Evolutionary conservation across 805 yeast genomes (phyloP), one percentile per base, ranked within the genome.

Genomic region (Pichia californica): DNA sequence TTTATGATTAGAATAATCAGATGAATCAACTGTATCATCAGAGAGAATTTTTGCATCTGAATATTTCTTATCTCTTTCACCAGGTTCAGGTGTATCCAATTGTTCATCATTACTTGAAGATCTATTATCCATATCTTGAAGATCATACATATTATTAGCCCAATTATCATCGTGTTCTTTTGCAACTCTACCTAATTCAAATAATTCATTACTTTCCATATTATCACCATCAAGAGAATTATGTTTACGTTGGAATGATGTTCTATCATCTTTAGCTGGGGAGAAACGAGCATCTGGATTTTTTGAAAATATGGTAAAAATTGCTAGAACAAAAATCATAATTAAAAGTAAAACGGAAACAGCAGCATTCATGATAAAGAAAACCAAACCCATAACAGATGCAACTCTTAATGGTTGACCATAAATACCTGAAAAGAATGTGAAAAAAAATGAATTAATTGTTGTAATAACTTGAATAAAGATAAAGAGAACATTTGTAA

Each of bases 361-460:
- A 5, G 91, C 94, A 7, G 96, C 96, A 61, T 89, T 89, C 61
- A 89, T 62, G 44, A 89, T 73, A 62, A 89, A 89, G 66, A 86
- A 89, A 2, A 89, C 72, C 79, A 95, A 83, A 1, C 94, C 97
- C 95, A 89, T 86, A 44, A 89, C 77, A 1, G 95, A 81, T 13
- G 81, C 69, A 11, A 86, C 96, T 8, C 77, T 74, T 18, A 79
- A 81, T 8, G 87, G 81, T 66, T 88, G 96, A 40, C 82, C 80
- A 65, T 85, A 88, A 49, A 89, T 67, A 56, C 83, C 81, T 4
- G 95, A 85, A 59, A 88, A 89, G 69, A 89, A 89, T 50, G 86
- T 59, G 68, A 87, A 89, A 49, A 89, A 71, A 63, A 88, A 81
- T 28, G 96, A 85, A 64, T 89, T 89, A 44, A 88, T 50, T 7